Conservation (phyloP, 345 rosid species). For the Populus tremula region DNA sequence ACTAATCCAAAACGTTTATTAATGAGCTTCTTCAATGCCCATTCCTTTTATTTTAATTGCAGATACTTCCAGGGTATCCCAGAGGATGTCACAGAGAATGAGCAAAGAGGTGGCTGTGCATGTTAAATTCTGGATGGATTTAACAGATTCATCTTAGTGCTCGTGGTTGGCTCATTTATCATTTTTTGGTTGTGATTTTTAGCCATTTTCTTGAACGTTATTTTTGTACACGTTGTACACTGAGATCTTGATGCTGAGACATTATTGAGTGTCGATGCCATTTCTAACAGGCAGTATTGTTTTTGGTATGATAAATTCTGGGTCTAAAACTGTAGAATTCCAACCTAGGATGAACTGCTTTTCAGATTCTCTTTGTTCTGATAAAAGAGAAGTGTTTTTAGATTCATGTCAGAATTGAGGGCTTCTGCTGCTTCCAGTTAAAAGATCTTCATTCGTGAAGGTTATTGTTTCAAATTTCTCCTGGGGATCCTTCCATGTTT, state of each 20-base stretch:
- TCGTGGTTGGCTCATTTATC: slow-evolving; percentile 8
- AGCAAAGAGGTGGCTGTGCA: slow-evolving; percentile 88
- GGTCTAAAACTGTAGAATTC: background rate
- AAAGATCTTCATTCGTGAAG: background rate
- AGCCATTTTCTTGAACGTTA: background rate
- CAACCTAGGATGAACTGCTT: background rate
- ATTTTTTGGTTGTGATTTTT: slow-evolving; percentile 8
- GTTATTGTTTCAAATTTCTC: background rate
- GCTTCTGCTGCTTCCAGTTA: background rate
- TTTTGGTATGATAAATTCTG: background rate
- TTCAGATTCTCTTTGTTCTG: background rate
- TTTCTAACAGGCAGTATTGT: background rate
- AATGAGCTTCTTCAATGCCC: background rate
- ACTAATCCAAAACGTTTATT: background rate
- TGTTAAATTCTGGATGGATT: slow-evolving; percentile 44
- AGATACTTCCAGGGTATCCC: slow-evolving; percentile 93
- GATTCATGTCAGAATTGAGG: background rate
- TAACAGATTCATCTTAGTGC: background rate
- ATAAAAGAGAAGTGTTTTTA: background rate
- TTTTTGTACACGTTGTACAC: background rate
- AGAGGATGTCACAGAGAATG: slow-evolving; percentile 65
- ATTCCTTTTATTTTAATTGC: slow-evolving; percentile 19
- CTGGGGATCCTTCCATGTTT: background rate
- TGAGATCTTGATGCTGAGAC: background rate
- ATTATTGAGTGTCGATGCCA: background rate